phyloP scores from a whole-genome alignment of 306 rosid genomes.

The Vigna nakashimae region DNA sequence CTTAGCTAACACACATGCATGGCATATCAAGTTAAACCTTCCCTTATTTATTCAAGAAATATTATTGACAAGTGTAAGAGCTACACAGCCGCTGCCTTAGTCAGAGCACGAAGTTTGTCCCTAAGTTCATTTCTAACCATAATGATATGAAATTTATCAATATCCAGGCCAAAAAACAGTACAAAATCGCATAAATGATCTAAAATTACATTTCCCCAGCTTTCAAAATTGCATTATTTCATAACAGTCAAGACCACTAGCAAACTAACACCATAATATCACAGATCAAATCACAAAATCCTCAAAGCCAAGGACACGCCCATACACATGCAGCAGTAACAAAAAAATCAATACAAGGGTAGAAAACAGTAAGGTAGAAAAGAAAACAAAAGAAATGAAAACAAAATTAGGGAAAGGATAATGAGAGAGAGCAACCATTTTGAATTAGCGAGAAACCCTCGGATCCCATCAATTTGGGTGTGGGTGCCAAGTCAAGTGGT shows the following conservation, averaged over 20 bases:
- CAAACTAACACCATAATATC: constrained; percentile 26
- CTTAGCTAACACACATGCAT: constrained; percentile 15
- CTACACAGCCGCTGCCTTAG: background rate
- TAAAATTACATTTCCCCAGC: constrained; percentile 20
- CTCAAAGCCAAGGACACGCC: background rate
- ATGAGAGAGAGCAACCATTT: constrained; percentile 60
- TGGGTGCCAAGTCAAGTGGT: constrained; percentile 55
- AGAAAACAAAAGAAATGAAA: background rate
- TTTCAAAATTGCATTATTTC: background rate
- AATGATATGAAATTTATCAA: background rate
- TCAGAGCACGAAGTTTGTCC: background rate
- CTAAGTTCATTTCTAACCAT: constrained; percentile 2
- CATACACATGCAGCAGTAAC: background rate
- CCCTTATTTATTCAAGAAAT: background rate
- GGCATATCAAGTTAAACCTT: background rate
- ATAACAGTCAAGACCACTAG: background rate
- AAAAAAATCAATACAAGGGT: background rate
- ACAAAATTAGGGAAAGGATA: background rate
- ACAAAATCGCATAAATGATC: background rate
- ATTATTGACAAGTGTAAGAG: background rate
- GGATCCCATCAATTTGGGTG: constrained; percentile 68
- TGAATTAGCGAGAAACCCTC: constrained; percentile 54
- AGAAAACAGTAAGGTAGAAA: background rate
- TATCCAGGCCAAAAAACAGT: background rate
- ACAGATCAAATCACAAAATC: constrained; percentile 28